These are phyloP conservation scores for Oidiodendron maius DNA, from an alignment of 495 filamentous ascomycete genomes.

Conservation along the genomic window DNA sequence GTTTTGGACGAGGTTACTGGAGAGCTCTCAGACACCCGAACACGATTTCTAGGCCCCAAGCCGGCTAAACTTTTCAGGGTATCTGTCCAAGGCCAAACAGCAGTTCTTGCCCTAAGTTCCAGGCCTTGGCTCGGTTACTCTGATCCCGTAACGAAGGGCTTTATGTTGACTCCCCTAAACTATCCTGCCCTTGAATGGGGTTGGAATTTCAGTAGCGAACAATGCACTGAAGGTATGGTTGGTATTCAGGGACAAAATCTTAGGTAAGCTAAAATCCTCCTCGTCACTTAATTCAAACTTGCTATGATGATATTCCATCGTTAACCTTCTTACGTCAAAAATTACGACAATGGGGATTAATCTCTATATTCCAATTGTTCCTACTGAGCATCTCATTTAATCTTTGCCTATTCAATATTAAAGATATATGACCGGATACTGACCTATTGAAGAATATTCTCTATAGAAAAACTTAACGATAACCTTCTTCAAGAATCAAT, in stretches of 20 bases:
- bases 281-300: constrained; percentile 22
- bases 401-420: background rate
- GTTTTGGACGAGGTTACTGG: constrained; percentile 92
- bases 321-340: constrained; percentile 32
- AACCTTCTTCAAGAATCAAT: constrained; percentile 86
- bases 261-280: constrained; percentile 54
- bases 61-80: constrained; percentile 83
- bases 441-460: constrained; percentile 67
- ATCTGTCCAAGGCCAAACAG: constrained; percentile 73
- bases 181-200: constrained; percentile 88
- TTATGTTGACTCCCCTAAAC: constrained; percentile 86
- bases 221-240: constrained; percentile 91
- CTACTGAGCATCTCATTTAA: constrained; percentile 44
- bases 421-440: constrained; percentile 20
- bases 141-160: constrained; percentile 71
- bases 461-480: constrained; percentile 77
- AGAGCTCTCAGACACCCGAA: constrained; percentile 88
- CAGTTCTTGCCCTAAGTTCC: constrained; percentile 86
- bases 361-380: constrained; percentile 67
- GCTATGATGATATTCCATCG: constrained; percentile 61
- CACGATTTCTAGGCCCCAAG: constrained; percentile 86
- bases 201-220: constrained; percentile 92
- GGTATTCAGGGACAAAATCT: constrained; percentile 88
- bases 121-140: constrained; percentile 92
- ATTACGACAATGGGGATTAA: constrained; percentile 48